Percentiles rank a stretch among this genome's conserved stretches.
phyloP scores from a whole-genome alignment of 129 eudicot species.

The Lonicera japonica region DNA sequence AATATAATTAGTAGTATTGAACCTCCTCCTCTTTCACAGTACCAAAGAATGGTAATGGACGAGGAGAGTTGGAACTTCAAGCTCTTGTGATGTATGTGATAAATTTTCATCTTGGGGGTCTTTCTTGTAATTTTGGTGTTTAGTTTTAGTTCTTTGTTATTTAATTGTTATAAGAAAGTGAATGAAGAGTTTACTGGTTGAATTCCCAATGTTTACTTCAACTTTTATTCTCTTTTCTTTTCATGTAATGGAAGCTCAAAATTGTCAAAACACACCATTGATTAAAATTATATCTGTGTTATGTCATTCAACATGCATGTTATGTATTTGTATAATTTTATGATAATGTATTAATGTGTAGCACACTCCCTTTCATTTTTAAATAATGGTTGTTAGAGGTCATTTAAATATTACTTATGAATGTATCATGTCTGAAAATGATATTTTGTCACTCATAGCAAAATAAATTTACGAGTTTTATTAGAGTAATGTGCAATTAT shows the following conservation, averaged over 20 bases:
- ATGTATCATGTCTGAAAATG: too few relatives aligned
- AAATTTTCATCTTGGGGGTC: background rate
- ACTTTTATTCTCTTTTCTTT: background rate
- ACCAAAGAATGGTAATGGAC: constrained; percentile 31
- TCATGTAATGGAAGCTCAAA: background rate
- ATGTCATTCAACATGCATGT: too few relatives aligned
- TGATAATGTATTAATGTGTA: too few relatives aligned
- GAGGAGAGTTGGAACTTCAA: constrained; percentile 36
- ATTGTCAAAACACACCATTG: background rate
- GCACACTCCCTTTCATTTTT: too few relatives aligned
- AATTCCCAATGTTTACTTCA: background rate
- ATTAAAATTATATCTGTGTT: background rate
- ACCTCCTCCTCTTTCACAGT: constrained; percentile 12
- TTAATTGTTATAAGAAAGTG: background rate
- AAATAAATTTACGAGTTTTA: too few relatives aligned
- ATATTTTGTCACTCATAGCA: too few relatives aligned
- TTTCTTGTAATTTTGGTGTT: background rate
- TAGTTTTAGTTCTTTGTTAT: constrained; percentile 2
- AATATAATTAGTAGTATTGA: constrained; percentile 5
- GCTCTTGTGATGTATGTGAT: constrained; percentile 22
- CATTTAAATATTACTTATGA: too few relatives aligned
- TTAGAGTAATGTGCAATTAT: too few relatives aligned
- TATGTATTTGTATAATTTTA: too few relatives aligned
- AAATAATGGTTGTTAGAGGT: too few relatives aligned
- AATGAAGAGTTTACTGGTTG: background rate